Percentiles rank a stretch among this genome's conserved stretches.
Evolutionary conservation across 2,329 filamentous ascomycete genomes (phyloP).

Genomic region (Myotisia sp.): DNA sequence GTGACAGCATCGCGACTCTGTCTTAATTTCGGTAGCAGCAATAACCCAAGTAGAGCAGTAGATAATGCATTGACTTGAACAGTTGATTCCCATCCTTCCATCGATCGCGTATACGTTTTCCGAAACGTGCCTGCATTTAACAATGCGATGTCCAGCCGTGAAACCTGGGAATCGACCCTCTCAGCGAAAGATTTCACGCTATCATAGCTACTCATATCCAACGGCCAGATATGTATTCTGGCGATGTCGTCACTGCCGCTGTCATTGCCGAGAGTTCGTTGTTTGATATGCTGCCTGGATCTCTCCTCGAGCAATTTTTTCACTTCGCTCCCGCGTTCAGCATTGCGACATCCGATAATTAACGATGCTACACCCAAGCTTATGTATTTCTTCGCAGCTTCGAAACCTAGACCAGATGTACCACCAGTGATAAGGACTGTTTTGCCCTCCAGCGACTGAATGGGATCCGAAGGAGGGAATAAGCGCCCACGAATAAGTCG

Average conservation of each 20-base stretch:
- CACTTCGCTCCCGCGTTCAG: slow-evolving; percentile 29
- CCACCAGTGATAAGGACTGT: slow-evolving; percentile 38
- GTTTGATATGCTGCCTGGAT: slow-evolving; percentile 13
- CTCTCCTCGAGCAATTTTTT: slow-evolving; percentile 26
- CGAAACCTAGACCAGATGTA: slow-evolving; percentile 38
- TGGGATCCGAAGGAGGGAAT: slow-evolving; percentile 25
- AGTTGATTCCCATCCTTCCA: slow-evolving; percentile 38
- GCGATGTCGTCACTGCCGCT: background rate
- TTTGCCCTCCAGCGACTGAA: slow-evolving; percentile 30
- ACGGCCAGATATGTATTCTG: slow-evolving; percentile 30
- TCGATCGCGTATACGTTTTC: slow-evolving; percentile 22
- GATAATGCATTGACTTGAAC: slow-evolving; percentile 47
- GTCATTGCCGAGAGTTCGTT: slow-evolving; percentile 14
- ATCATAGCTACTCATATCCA: slow-evolving; percentile 35
- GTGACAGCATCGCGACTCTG: slow-evolving; percentile 19
- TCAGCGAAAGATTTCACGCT: slow-evolving; percentile 32
- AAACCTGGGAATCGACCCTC: slow-evolving; percentile 23
- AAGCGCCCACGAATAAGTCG: slow-evolving; percentile 8
- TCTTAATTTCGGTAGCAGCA: slow-evolving; percentile 37
- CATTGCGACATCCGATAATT: slow-evolving; percentile 34
- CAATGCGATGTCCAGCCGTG: slow-evolving; percentile 32
- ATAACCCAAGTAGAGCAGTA: slow-evolving; percentile 39
- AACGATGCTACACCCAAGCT: slow-evolving; percentile 29
- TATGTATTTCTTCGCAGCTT: slow-evolving; percentile 36
- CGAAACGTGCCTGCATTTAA: slow-evolving; percentile 34